Base-by-base conservation (phyloP, 352 stramenopile genomes). In the Phytopythium cucurbitacearum region DNA sequence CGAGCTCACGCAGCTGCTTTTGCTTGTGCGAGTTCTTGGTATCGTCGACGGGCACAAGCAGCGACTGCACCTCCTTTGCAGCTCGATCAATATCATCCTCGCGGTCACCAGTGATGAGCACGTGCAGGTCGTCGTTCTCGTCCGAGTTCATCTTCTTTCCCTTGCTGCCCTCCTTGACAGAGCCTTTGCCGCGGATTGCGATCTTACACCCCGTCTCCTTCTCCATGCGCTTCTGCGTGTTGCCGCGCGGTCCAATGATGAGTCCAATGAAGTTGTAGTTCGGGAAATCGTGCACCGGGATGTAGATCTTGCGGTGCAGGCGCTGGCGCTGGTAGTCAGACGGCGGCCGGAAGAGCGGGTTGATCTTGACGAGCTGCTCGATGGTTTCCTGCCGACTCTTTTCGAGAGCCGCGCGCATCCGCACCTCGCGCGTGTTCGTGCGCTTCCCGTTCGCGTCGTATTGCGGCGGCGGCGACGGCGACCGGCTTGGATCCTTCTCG, bases 261-360 rank as follows among this genome's bases (percentile, higher is more conserved):
- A 99, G 69, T 3, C 96, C 97, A 47, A 99, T 99, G 69, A 99
- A 99, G 71, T 99, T 99, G 79, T 99, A 99, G 5, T 85, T 95
- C 0, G 97, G 98, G 80, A 97, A 98, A 40, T 99, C 91, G 41
- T 98, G 95, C 40, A 98, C 78, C 0, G 97, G 97, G 67, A 99
- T 99, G 60, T 97, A 97, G 56, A 99, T 94, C 75, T 98, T 99
- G 39, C 94, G 89, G 45, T 76, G 87, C 48, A 97, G 77, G 74
- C 98, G 99, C 54, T 92, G 78, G 48, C 87, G 91, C 48, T 93
- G 80, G 58, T 98, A 94, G 56, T 95, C 87, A 0, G 87, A 74
- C 5, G 89, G 86, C 11, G 82, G 85, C 4, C 82, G 85, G 46
- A 89, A 95, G 36, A 95, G 72, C 32, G 89, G 92, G 60, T 99